A percentile compares a stretch with the other conserved stretches of the same genome.
Evolutionary conservation across 2,329 filamentous ascomycete species (phyloP).

Genomic region (Colletotrichum echinochloae): DNA sequence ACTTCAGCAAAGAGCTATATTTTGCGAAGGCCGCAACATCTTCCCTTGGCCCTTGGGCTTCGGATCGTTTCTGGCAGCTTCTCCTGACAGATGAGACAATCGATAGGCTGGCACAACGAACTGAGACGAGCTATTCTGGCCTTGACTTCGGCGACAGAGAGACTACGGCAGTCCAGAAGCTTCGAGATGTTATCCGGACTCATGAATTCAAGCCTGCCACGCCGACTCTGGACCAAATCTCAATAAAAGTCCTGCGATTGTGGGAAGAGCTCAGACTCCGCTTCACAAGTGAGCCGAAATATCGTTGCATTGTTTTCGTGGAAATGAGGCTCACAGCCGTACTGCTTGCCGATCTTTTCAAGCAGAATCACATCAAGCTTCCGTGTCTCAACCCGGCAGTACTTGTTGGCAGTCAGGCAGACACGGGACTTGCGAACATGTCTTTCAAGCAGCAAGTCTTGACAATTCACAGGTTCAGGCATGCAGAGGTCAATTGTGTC

Average conservation of each 20-base stretch:
- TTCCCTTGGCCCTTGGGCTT: constrained; percentile 84
- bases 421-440: constrained; percentile 50
- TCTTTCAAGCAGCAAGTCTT: constrained; percentile 81
- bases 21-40: constrained; percentile 71
- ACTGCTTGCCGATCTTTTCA: constrained; percentile 77
- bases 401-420: constrained; percentile 55
- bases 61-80: constrained; percentile 83
- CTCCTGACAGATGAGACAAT: constrained; percentile 73
- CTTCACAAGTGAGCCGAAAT: constrained; percentile 69
- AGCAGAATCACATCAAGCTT: constrained; percentile 64
- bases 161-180: constrained; percentile 68
- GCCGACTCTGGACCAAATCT: constrained; percentile 60
- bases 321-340: constrained; percentile 81
- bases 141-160: constrained; percentile 61
- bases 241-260: constrained; percentile 78
- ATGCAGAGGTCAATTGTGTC: constrained; percentile 70
- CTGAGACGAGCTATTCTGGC: constrained; percentile 48
- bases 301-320: constrained; percentile 90
- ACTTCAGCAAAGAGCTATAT: constrained; percentile 68
- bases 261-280: constrained; percentile 69
- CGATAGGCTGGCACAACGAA: constrained; percentile 69
- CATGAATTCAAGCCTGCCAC: constrained; percentile 58
- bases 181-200: constrained; percentile 65
- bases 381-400: constrained; percentile 70
- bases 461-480: constrained; percentile 74